Base-by-base conservation (phyloP, 2,329 filamentous ascomycete species). In the Westerdykella sp. region DNA sequence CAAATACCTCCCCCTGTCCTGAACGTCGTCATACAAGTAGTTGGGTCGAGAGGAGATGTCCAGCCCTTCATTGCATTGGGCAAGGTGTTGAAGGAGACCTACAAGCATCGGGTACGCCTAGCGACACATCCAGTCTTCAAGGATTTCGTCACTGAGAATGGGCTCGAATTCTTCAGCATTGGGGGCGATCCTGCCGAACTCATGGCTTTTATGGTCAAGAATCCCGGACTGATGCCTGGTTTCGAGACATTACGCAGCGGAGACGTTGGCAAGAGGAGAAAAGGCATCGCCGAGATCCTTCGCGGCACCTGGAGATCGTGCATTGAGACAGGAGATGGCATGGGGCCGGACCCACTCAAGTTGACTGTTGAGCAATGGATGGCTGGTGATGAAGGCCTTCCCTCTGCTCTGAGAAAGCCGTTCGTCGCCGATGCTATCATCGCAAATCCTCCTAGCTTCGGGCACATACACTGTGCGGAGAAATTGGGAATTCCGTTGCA, bases 171-270 rank as follows among this genome's bases (percentile, higher is more conserved):
- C 56, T 75, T 73, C 64, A 73, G 66, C 46, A 74, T 75, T 44
- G 71, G 72, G 14, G 73, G 72, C 4, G 73, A 75, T 48, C 73
- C 73, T 12, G 63, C 71, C 11, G 67, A 71, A 47, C 63, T 75
- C 32, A 75, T 75, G 73, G 86, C 87, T 3, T 94, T 91, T 57
- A 94, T 94, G 87, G 87, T 93, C 37, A 90, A 90, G 66, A 85
- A 93, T 53, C 87, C 88, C 0, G 86, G 87, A 0, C 71, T 95
- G 25, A 87, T 94, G 83, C 88, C 88, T 1, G 84, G 84, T 1
- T 79, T 91, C 45, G 83, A 90, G 39, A 82, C 85, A 1, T 67
- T 94, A 39, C 82, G 81, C 46, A 85, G 77, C 50, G 87, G 87
- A 6, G 87, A 93, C 59, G 79, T 95, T 39, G 82, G 78, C 34